These are phyloP conservation scores for Exobasidium cylindrosporum DNA, from an alignment of 1,284 basidiomycete genomes.

Conservation along the genomic window DNA sequence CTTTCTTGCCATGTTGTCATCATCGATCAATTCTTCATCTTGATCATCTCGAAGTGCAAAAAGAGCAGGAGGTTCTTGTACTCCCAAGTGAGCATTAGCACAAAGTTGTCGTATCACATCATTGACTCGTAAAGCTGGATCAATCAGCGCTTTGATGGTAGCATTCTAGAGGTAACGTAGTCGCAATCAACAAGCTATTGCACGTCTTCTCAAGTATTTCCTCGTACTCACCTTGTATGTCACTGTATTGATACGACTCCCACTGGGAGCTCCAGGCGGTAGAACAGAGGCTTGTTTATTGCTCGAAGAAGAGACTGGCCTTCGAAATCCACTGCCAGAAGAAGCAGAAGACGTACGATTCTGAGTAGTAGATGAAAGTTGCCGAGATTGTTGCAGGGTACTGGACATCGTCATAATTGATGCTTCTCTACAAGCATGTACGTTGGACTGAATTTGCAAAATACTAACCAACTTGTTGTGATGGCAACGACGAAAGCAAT, in stretches of 20 bases:
- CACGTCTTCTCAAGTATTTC: too few species aligned
- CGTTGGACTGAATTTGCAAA: too few species aligned
- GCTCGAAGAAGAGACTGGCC: not conserved
- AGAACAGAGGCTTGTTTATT: not conserved
- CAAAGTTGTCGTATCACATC: constrained; percentile 55
- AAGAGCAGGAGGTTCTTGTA: constrained; percentile 74
- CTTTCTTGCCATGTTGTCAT: constrained; percentile 56
- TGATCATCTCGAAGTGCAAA: constrained; percentile 80
- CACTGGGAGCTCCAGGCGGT: constrained; percentile 5
- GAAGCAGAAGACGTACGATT: not conserved
- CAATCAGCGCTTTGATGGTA: constrained; percentile 45
- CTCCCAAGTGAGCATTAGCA: constrained; percentile 64
- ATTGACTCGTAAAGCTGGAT: constrained; percentile 36
- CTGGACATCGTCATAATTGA: too few species aligned
- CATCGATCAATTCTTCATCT: constrained; percentile 82
- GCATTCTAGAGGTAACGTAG: constrained; percentile 25
- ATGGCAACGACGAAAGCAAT: too few species aligned
- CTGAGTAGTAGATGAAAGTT: not conserved
- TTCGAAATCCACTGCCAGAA: not conserved
- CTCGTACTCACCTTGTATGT: constrained; percentile 5
- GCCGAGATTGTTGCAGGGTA: too few species aligned
- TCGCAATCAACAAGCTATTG: not conserved
- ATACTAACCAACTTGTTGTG: too few species aligned
- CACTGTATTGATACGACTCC: constrained; percentile 8
- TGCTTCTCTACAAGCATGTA: too few species aligned